A percentile compares a stretch with the other conserved stretches of the same genome.
Evolutionary conservation across 73 alveolate genomes (phyloP).

Genomic region (Effrenium voratum): DNA sequence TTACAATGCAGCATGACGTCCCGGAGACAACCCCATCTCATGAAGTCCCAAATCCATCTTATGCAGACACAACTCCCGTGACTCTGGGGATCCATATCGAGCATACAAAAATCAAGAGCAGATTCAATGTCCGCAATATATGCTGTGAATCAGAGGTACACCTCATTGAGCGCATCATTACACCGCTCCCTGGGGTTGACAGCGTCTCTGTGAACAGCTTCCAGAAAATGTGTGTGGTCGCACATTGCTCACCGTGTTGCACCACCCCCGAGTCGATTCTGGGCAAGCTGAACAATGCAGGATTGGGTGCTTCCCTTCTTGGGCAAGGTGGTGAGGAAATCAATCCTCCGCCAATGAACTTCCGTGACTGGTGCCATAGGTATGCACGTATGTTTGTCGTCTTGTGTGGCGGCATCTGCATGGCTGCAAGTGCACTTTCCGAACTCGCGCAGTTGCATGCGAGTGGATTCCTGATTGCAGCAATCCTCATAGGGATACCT

Average conservation of each 20-base stretch:
- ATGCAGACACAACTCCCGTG: no score
- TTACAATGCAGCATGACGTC: no score
- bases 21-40: no score
- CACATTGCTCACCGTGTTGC: conserved; percentile 68
- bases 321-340: conserved; percentile 77
- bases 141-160: conserved; percentile 90
- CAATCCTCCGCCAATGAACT: conserved; percentile 15
- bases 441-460: neutral
- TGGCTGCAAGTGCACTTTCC: neutral
- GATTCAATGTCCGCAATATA: conserved; percentile 62
- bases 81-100: no score
- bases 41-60: no score
- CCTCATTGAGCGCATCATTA: conserved; percentile 52
- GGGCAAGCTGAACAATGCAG: conserved; percentile 41
- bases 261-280: conserved; percentile 53
- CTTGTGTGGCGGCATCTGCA: neutral
- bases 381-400: conserved; percentile 34
- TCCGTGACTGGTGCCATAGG: conserved; percentile 30
- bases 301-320: conserved; percentile 78
- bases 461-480: neutral
- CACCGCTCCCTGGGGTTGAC: conserved; percentile 65
- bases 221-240: conserved; percentile 78
- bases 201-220: conserved; percentile 62
- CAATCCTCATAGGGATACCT: conserved; percentile 21
- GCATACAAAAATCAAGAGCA: neutral